A percentile compares a stretch with the other conserved stretches of the same genome.
These are phyloP conservation scores for Dovyalis caffra DNA, from an alignment of 345 rosid genomes.

Conservation along the genomic window DNA sequence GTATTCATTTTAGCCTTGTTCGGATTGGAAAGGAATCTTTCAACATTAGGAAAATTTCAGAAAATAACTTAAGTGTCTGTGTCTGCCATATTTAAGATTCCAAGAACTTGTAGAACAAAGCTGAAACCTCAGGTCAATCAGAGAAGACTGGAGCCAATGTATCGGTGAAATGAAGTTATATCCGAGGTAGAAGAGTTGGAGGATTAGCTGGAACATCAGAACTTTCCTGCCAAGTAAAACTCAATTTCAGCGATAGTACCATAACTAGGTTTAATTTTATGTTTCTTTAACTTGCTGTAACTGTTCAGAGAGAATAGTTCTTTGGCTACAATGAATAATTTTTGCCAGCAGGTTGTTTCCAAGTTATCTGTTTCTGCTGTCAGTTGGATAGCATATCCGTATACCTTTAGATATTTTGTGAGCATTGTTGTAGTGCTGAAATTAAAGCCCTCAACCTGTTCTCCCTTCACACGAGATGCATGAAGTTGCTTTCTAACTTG, in stretches of 20 bases:
- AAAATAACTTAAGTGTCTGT: no score
- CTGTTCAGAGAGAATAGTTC: background rate
- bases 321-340: slow-evolving; percentile 1
- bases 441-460: slow-evolving; percentile 74
- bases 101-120: no score
- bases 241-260: slow-evolving; percentile 4
- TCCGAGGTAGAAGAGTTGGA: slow-evolving; percentile 46
- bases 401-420: slow-evolving; percentile 75
- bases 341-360: background rate
- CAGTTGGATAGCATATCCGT: background rate
- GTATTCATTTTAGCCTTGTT: background rate
- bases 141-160: no score
- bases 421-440: slow-evolving; percentile 73
- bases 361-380: background rate
- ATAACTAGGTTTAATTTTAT: background rate
- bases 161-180: slow-evolving; percentile 19
- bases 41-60: background rate
- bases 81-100: background rate
- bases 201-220: slow-evolving; percentile 53
- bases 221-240: slow-evolving; percentile 44
- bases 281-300: background rate
- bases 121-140: no score
- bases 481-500: slow-evolving; percentile 89
- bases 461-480: slow-evolving; percentile 66
- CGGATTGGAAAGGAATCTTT: background rate